Percentiles rank a stretch among this genome's conserved stretches.
phyloP scores from a whole-genome alignment of 495 filamentous ascomycete genomes.

The Entonaema liquescens region DNA sequence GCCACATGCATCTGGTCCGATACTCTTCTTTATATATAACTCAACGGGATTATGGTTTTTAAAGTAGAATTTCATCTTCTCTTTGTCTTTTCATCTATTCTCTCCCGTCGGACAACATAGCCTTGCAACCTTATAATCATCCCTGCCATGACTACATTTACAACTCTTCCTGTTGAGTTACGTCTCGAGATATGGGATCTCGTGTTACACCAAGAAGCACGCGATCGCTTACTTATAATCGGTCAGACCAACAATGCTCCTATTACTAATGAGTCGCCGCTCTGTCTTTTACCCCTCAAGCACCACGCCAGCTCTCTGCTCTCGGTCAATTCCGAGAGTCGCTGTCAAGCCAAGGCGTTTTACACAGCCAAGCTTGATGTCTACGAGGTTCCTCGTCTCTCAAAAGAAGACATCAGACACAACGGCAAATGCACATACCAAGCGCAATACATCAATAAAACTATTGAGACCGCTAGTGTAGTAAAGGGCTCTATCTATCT shows the following conservation, averaged over 20 bases:
- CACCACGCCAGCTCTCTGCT: conserved; percentile 14
- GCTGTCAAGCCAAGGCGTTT: conserved; percentile 10
- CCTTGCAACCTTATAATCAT: neutral
- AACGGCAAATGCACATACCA: neutral
- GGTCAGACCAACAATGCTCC: neutral
- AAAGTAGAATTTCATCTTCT: neutral
- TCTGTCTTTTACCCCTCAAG: conserved; percentile 2
- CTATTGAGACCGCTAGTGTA: neutral
- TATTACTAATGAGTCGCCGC: neutral
- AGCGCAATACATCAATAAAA: neutral
- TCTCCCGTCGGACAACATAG: neutral
- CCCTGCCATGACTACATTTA: conserved; percentile 9
- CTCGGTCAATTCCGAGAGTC: conserved; percentile 18
- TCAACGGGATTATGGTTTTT: neutral
- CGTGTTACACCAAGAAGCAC: conserved; percentile 9
- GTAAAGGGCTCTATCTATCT: conserved; percentile 5
- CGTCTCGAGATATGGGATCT: conserved; percentile 18
- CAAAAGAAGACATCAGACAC: neutral
- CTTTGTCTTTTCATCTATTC: neutral
- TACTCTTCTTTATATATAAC: neutral
- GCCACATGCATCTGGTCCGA: neutral
- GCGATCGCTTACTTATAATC: conserved; percentile 8
- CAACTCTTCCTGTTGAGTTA: conserved; percentile 5
- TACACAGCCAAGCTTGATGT: conserved; percentile 9
- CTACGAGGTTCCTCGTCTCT: neutral